phyloP scores from a whole-genome alignment of 2,329 filamentous ascomycete species.

The Metarhizium anisopliae region DNA sequence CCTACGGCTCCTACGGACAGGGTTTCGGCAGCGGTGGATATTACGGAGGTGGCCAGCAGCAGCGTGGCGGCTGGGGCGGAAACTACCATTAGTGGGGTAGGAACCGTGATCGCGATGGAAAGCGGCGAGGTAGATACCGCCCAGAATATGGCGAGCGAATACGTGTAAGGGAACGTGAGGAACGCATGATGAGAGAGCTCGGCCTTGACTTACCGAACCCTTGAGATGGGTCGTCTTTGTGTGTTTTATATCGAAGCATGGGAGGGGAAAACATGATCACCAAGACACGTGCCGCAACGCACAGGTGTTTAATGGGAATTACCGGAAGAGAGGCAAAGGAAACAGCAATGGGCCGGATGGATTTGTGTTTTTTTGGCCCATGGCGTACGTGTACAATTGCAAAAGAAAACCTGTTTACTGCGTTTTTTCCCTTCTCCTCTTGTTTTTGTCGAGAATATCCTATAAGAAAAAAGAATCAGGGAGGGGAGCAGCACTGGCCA shows the following conservation, averaged over 20 bases:
- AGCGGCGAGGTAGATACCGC: slow-evolving; percentile 10
- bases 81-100: slow-evolving; percentile 45
- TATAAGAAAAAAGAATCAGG: slow-evolving; percentile 19
- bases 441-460: slow-evolving; percentile 19
- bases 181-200: slow-evolving; percentile 10
- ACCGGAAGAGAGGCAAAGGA: slow-evolving; percentile 5
- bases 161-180: slow-evolving; percentile 5
- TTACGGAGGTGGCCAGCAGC: slow-evolving; percentile 35
- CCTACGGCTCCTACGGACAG: slow-evolving; percentile 44
- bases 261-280: slow-evolving; percentile 22
- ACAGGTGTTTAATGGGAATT: slow-evolving; percentile 6
- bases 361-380: slow-evolving; percentile 9
- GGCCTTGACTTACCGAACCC: slow-evolving; percentile 6
- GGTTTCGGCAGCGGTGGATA: slow-evolving; percentile 39
- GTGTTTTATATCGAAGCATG: slow-evolving; percentile 13
- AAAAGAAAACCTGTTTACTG: slow-evolving; percentile 10
- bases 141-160: slow-evolving; percentile 1
- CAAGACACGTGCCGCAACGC: slow-evolving; percentile 14
- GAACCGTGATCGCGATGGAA: slow-evolving; percentile 19
- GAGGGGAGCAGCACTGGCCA: slow-evolving; percentile 15
- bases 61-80: slow-evolving; percentile 48
- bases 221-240: slow-evolving; percentile 5
- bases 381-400: slow-evolving; percentile 29
- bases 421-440: slow-evolving; percentile 11
- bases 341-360: slow-evolving; percentile 6